phyloP scores from a whole-genome alignment of 2,329 filamentous ascomycete species.

The Cadophora malorum region DNA sequence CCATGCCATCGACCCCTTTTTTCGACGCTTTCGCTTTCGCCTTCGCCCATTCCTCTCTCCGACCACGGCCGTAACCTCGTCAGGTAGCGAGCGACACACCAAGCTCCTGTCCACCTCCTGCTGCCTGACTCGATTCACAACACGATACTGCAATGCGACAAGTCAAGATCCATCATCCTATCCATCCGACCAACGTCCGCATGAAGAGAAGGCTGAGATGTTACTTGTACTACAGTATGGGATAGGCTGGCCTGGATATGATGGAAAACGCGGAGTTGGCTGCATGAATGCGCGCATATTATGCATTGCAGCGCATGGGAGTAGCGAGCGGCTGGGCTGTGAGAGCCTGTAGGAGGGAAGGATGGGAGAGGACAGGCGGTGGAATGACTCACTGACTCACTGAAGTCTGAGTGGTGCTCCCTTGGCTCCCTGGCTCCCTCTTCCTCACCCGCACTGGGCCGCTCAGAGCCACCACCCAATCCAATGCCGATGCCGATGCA shows the following conservation, averaged over 20 bases:
- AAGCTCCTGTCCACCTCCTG: background rate
- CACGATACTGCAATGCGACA: slow-evolving; percentile 8
- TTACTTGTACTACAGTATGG: background rate
- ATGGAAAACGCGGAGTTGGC: background rate
- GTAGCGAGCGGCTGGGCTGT: background rate
- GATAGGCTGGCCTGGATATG: background rate
- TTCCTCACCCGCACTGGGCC: background rate
- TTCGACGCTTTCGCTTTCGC: background rate
- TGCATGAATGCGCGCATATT: slow-evolving; percentile 14
- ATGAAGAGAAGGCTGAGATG: slow-evolving; percentile 18
- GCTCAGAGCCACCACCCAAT: background rate
- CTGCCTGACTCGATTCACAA: slow-evolving; percentile 4
- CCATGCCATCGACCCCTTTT: background rate
- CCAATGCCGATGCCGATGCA: slow-evolving; percentile 17
- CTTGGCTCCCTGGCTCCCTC: no score
- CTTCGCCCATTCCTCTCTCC: background rate
- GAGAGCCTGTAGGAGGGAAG: background rate
- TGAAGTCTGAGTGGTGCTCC: no score
- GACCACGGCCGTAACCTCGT: background rate
- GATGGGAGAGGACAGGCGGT: background rate
- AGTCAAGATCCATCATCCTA: background rate
- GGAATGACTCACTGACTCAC: slow-evolving; percentile 15
- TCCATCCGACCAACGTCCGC: background rate
- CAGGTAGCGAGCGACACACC: background rate
- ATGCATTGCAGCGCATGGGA: slow-evolving; percentile 7